phyloP scores from a whole-genome alignment of 2,329 filamentous ascomycete species.

The Acephala macrosclerotiorum region DNA sequence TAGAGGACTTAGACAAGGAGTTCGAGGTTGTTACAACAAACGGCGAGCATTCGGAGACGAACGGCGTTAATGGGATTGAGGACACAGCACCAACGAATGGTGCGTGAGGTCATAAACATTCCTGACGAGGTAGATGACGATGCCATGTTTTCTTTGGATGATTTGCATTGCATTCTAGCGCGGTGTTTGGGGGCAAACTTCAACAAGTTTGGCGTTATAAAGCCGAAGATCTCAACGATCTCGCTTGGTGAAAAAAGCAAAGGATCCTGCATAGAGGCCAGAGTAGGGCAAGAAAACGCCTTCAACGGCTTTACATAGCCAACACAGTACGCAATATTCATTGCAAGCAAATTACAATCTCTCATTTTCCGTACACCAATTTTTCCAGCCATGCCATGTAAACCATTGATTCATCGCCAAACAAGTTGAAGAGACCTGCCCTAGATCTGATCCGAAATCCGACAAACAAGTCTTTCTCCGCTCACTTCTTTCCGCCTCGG shows the following conservation, averaged over 20 bases:
- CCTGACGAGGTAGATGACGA: conserved; percentile 32
- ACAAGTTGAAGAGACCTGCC: neutral
- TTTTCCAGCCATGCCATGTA: neutral
- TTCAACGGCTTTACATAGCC: conserved; percentile 14
- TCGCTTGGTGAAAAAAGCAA: conserved; percentile 18
- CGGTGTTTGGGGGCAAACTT: conserved; percentile 44
- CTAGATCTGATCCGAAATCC: conserved; percentile 37
- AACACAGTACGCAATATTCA: neutral
- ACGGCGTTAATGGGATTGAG: conserved; percentile 30
- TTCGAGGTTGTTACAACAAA: conserved; percentile 34
- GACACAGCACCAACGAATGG: conserved; percentile 36
- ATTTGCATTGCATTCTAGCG: conserved; percentile 43
- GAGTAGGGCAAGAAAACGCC: conserved; percentile 14
- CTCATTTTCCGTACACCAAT: neutral
- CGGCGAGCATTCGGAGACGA: conserved; percentile 18
- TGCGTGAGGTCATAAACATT: conserved; percentile 20
- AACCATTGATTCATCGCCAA: neutral
- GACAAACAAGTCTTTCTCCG: conserved; percentile 51
- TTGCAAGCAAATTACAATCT: neutral
- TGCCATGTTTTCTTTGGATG: conserved; percentile 26
- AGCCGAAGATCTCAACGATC: conserved; percentile 42
- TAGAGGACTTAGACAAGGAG: conserved; percentile 66
- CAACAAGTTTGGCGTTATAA: conserved; percentile 45
- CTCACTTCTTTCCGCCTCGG: conserved; percentile 52
- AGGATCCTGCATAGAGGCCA: conserved; percentile 5